A percentile compares a stretch with the other conserved stretches of the same genome.
These are phyloP conservation scores for Theileria sp. DNA, from an alignment of 169 alveolate species.

Conservation along the genomic window DNA sequence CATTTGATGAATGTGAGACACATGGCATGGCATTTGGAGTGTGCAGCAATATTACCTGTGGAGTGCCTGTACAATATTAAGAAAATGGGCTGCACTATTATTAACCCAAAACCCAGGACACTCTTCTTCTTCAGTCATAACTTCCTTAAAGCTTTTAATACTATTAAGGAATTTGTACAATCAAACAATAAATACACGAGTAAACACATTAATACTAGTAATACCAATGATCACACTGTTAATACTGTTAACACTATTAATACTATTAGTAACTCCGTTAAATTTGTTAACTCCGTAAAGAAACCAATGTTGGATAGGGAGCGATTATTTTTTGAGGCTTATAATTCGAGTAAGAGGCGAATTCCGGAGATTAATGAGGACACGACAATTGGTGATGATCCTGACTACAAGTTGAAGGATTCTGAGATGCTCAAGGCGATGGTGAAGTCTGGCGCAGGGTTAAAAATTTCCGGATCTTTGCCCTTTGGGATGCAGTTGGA, in stretches of 20 bases:
- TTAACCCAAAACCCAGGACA: neutral
- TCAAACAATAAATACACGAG: too few species aligned
- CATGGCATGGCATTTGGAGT: neutral
- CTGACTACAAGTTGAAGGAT: neutral
- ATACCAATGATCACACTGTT: too few species aligned
- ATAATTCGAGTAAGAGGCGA: neutral
- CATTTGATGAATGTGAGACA: neutral
- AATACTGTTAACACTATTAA: too few species aligned
- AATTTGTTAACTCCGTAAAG: too few species aligned
- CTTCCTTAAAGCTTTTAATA: neutral
- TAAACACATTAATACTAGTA: too few species aligned
- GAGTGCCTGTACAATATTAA: neutral
- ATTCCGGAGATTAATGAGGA: neutral
- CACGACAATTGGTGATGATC: neutral
- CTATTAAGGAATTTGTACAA: too few species aligned
- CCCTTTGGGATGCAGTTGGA: neutral
- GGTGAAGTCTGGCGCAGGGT: neutral
- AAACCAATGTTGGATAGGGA: too few species aligned
- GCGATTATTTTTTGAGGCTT: neutral
- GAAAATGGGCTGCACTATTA: neutral
- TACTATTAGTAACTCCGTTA: too few species aligned
- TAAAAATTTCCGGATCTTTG: neutral
- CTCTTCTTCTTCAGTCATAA: neutral
- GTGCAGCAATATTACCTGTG: neutral
- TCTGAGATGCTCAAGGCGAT: neutral